Conservation (phyloP, 345 rosid species). For the Salix exigua region DNA sequence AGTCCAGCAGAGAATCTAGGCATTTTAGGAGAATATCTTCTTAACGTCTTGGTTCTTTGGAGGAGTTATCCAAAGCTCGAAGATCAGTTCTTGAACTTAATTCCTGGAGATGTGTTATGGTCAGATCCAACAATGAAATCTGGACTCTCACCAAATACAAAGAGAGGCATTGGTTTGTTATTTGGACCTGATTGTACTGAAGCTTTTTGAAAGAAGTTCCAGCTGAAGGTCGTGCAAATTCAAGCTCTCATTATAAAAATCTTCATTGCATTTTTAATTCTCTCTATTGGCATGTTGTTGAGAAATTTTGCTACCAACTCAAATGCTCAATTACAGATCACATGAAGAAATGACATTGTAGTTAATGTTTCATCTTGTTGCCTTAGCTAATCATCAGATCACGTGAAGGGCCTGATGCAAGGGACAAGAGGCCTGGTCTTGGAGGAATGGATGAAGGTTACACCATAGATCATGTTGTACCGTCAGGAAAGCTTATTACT, state of each 20-base stretch:
- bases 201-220: conserved; percentile 62
- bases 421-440: conserved; percentile 85
- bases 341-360: conserved; percentile 17
- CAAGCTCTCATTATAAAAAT: background rate
- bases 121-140: conserved; percentile 86
- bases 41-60: conserved; percentile 69
- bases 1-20: background rate
- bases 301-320: background rate
- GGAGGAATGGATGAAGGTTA: conserved; percentile 82
- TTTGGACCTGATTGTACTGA: conserved; percentile 99
- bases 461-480: conserved; percentile 81
- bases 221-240: conserved; percentile 54
- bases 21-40: background rate
- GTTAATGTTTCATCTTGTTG: conserved; percentile 28
- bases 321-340: background rate
- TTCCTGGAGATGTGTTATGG: conserved; percentile 97
- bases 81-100: conserved; percentile 94
- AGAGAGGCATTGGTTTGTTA: conserved; percentile 88
- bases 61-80: conserved; percentile 77
- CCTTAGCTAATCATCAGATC: conserved; percentile 91
- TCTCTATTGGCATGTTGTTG: background rate
- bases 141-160: conserved; percentile 83
- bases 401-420: conserved; percentile 98
- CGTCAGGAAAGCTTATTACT: conserved; percentile 83
- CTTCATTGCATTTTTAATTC: background rate